Base-by-base conservation (phyloP, 768 basidiomycete species). In the Amanita brunnescens region DNA sequence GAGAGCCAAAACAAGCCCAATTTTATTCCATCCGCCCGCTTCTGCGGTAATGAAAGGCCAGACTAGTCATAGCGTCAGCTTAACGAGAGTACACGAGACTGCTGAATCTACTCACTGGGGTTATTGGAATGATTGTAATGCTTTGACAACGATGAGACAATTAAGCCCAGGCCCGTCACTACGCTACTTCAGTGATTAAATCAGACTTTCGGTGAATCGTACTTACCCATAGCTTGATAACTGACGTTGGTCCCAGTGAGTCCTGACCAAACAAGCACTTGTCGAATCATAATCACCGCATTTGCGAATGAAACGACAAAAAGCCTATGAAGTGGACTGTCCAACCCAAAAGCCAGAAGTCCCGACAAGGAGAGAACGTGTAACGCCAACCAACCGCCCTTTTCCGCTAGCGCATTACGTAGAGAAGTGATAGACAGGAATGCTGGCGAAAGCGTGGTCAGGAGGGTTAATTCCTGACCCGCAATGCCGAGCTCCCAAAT, bases 401-500 rank as follows among this genome's bases (percentile, higher is more conserved):
- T 71, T 0, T 80, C 73, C 23, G 69, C 62, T 12, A 73, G 70
- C 67, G 77, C 77, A 3, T 64, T 61, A 30, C 71, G 66, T 23
- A 85, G 37, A 1, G 71, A 62, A 1, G 70, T 58, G 37, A 77
- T 63, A 0, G 75, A 69, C 10, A 93, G 73, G 12, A 90, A 60
- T 5, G 76, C 55, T 0, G 90, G 88, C 0, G 91, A 81, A 23
- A 94, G 75, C 6, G 81, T 79, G 6, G 78, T 75, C 7, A 93
- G 69, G 2, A 91, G 67, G 0, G 90, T 78, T 13, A 89, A 71
- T 61, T 95, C 92, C 32, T 84, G 79, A 4, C 92, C 92, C 9
- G 87, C 80, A 26, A 94, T 74, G 23, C 86, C 89, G 14, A 93
- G 81, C 61, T 90, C 78, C 91, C 91, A 93, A 16, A 95, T 81